phyloP scores from a whole-genome alignment of 1,284 basidiomycete species.

The Sphagnurus paluster region DNA sequence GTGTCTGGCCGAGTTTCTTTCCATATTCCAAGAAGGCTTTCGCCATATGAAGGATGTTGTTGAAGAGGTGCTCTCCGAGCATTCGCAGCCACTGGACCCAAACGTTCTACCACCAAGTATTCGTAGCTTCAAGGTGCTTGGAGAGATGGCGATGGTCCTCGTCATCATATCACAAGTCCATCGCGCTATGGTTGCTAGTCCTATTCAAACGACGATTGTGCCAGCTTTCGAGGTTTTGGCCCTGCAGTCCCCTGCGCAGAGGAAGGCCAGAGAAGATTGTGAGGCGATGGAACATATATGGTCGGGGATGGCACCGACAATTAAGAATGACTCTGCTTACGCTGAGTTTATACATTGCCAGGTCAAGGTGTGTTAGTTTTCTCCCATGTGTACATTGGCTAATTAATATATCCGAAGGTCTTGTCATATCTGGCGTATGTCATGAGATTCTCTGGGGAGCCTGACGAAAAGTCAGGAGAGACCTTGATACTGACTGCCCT shows the following conservation, averaged over 20 bases:
- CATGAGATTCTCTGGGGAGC: slow-evolving; percentile 70
- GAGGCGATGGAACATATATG: slow-evolving; percentile 81
- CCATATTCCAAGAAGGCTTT: slow-evolving; percentile 77
- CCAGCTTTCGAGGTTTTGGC: slow-evolving; percentile 76
- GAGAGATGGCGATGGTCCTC: slow-evolving; percentile 93
- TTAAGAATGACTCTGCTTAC: slow-evolving; percentile 80
- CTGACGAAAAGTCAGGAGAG: slow-evolving; percentile 80
- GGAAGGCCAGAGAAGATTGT: slow-evolving; percentile 77
- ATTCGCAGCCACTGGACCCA: slow-evolving; percentile 54
- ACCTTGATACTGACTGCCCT: slow-evolving; percentile 82
- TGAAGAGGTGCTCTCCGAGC: slow-evolving; percentile 72
- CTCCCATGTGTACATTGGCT: slow-evolving; percentile 7
- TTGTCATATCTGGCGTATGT: slow-evolving; percentile 95
- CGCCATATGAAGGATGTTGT: slow-evolving; percentile 78
- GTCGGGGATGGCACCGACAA: slow-evolving; percentile 81
- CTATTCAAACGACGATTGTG: slow-evolving; percentile 75
- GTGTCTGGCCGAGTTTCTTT: slow-evolving; percentile 79
- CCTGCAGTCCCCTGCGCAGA: slow-evolving; percentile 87
- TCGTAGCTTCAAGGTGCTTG: slow-evolving; percentile 92
- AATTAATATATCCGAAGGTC: slow-evolving; percentile 52
- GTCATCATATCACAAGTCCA: slow-evolving; percentile 89
- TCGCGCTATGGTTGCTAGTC: slow-evolving; percentile 66
- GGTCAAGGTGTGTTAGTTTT: slow-evolving; percentile 68
- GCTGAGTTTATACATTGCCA: slow-evolving; percentile 91
- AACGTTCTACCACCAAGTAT: slow-evolving; percentile 68